Evolutionary conservation across 2,329 filamentous ascomycete genomes (phyloP).

Genomic region (Xylariaceae sp.): DNA sequence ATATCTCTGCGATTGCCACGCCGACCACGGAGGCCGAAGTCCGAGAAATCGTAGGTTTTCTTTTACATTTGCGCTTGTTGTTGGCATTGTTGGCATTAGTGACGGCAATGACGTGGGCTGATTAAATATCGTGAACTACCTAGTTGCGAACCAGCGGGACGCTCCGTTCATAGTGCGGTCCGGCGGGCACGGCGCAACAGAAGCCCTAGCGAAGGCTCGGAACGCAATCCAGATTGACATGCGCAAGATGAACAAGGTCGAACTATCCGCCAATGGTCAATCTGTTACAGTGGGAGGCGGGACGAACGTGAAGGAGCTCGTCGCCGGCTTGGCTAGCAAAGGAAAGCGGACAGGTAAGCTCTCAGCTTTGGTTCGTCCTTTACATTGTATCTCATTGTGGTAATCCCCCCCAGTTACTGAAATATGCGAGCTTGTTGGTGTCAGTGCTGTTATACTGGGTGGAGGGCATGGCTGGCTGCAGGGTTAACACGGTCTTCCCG

Average conservation of each 20-base stretch:
- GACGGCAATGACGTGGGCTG: too few species aligned
- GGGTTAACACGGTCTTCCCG: slow-evolving; percentile 20
- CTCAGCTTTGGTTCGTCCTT: too few species aligned
- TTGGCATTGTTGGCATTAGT: too few species aligned
- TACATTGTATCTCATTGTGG: too few species aligned
- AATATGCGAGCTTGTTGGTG: slow-evolving; percentile 51
- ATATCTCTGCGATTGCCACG: slow-evolving; percentile 20
- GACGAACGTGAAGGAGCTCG: slow-evolving; percentile 27
- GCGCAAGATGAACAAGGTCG: slow-evolving; percentile 26
- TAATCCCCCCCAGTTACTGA: slow-evolving; percentile 46
- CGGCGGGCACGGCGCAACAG: slow-evolving; percentile 26
- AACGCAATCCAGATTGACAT: slow-evolving; percentile 25
- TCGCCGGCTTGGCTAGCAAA: slow-evolving; percentile 24
- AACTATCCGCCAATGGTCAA: slow-evolving; percentile 27
- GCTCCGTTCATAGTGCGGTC: slow-evolving; percentile 24
- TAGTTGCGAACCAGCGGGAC: slow-evolving; percentile 13
- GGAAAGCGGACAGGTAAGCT: slow-evolving; percentile 30
- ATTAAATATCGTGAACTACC: too few species aligned
- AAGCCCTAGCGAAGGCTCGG: slow-evolving; percentile 15
- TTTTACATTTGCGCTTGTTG: too few species aligned
- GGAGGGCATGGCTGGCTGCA: slow-evolving; percentile 39
- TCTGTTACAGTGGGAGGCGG: slow-evolving; percentile 34
- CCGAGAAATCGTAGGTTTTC: slow-evolving; percentile 17
- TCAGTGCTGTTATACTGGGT: slow-evolving; percentile 42
- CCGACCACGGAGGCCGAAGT: slow-evolving; percentile 22